A percentile compares a stretch with the other conserved stretches of the same genome.
phyloP scores from a whole-genome alignment of 306 rosid genomes.

The Vicia villosa region DNA sequence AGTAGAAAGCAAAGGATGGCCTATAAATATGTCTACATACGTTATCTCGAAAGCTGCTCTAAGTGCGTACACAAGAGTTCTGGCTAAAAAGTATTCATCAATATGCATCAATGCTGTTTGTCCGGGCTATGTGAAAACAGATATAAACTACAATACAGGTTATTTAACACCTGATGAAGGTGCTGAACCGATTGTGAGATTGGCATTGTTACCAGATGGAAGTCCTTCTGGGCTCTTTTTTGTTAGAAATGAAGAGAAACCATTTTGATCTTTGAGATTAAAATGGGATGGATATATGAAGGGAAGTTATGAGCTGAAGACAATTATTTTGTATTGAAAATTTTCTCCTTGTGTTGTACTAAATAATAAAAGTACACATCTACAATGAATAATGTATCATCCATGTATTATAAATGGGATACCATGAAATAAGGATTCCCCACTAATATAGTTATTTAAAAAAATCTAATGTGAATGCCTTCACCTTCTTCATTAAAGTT shows the following conservation, averaged over 20 bases:
- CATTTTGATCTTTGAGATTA: constrained; percentile 24
- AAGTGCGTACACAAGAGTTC: constrained; percentile 51
- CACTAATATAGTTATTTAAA: too few species aligned
- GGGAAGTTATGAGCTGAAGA: not conserved
- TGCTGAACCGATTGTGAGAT: constrained; percentile 48
- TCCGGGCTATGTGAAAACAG: constrained; percentile 52
- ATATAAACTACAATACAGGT: constrained; percentile 42
- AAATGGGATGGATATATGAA: not conserved
- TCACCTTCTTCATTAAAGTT: too few species aligned
- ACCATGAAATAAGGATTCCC: too few species aligned
- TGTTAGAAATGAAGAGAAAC: constrained; percentile 22
- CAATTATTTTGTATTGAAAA: not conserved
- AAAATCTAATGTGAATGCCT: too few species aligned
- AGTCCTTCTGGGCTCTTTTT: constrained; percentile 39
- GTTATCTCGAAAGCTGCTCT: constrained; percentile 51
- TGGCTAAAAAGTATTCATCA: constrained; percentile 42
- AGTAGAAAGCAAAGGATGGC: constrained; percentile 50
- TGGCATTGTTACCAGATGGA: constrained; percentile 48
- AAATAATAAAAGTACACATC: too few species aligned
- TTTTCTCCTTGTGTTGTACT: not conserved
- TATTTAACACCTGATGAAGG: constrained; percentile 54
- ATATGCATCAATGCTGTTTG: constrained; percentile 39
- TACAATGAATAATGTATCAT: too few species aligned
- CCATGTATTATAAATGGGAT: too few species aligned
- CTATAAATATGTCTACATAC: constrained; percentile 33